Evolutionary conservation across 106 monocot genomes (phyloP), one percentile per base, ranked within the genome.

Genomic region (Dendrobium officinale): DNA sequence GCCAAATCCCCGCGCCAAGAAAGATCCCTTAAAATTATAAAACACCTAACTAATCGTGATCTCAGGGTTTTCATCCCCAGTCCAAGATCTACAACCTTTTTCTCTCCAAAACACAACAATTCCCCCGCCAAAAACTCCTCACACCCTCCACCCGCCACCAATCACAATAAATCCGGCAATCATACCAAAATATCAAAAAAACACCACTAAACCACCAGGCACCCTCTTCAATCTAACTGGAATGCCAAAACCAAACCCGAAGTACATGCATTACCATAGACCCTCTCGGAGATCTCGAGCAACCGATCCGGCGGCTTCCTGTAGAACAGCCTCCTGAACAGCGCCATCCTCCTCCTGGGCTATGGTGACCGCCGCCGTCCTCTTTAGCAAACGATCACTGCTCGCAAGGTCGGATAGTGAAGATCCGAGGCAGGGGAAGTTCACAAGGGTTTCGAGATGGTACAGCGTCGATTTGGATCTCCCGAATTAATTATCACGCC

Each of bases 281-380:
- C 95, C 67, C 98, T 84, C 80, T 98, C 98, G 26, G 98, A 92
- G 81, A 98, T 98, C 89, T 98, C 98, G 31, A 98, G 86, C 61
- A 98, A 88, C 79, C 89, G 89, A 87, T 98, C 95, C 75, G 98
- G 95, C 77, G 98, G 94, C 86, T 92, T 98, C 81, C 92, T 81
- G 84, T 92, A 95, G 91, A 98, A 98, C 55, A 98, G 78, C 86
- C 92, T 84, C 81, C 90, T 81, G 83, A 98, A 98, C 77, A 98
- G 88, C 84, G 94, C 94, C 98, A 98, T 95, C 87, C 81, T 61
- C 11, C 70, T 70, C 76, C 76, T 48, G 42, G 18, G 54, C 82
- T 70, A 5, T 16, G 70, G 70, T 15, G 37, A 70, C 37, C 33
- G 37, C 37, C 33, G 70, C 70, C 70, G 70, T 37, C 24, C 37